phyloP scores from a whole-genome alignment of 2,329 filamentous ascomycete genomes.

The Dothideomycetes sp. region DNA sequence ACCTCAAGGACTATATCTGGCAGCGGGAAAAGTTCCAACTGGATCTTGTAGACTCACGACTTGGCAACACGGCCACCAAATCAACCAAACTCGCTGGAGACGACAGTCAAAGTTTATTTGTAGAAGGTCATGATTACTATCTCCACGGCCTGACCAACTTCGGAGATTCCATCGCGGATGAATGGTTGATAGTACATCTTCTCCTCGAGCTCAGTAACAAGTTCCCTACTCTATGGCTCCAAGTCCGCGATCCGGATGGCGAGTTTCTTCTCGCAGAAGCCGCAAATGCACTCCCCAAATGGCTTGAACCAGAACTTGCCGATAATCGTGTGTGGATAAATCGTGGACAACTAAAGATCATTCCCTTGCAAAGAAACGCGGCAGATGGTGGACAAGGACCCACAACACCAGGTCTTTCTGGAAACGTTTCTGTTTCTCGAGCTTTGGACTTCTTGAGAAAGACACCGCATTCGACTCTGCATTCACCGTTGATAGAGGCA shows the following conservation, averaged over 20 bases:
- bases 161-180: conserved; percentile 90
- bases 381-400: conserved; percentile 3
- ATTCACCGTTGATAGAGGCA: conserved; percentile 66
- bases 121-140: conserved; percentile 17
- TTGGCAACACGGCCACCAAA: conserved; percentile 24
- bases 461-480: conserved; percentile 51
- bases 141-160: conserved; percentile 74
- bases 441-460: conserved; percentile 54
- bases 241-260: conserved; percentile 78
- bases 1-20: conserved; percentile 88
- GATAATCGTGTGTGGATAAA: conserved; percentile 86
- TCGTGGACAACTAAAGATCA: conserved; percentile 62
- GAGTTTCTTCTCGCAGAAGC: conserved; percentile 94
- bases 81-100: not conserved
- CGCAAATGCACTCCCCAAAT: conserved; percentile 74
- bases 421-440: conserved; percentile 51
- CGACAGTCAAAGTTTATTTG: not conserved
- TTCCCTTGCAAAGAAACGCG: conserved; percentile 42
- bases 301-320: conserved; percentile 87
- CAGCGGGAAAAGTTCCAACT: conserved; percentile 72
- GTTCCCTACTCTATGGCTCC: conserved; percentile 68
- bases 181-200: conserved; percentile 92
- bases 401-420: conserved; percentile 19
- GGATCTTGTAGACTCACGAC: conserved; percentile 41
- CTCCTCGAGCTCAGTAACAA: conserved; percentile 69